phyloP scores from a whole-genome alignment of 306 rosid genomes.

The Ziziphus jujuba region DNA sequence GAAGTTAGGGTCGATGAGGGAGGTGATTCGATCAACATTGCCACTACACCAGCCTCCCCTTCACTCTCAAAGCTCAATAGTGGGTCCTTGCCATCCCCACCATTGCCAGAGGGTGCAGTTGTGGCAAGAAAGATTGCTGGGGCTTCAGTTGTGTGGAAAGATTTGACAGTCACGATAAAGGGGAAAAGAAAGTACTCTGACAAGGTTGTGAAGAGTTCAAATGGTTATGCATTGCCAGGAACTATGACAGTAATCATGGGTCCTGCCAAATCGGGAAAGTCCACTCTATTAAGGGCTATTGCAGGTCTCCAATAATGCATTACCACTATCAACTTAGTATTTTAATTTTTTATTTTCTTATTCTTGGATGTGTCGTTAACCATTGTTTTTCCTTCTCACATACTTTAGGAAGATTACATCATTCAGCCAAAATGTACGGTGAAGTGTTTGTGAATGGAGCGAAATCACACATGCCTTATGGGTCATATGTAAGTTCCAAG shows the following conservation, averaged over 20 bases:
- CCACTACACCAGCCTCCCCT: conserved; percentile 82
- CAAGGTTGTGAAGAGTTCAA: conserved; percentile 91
- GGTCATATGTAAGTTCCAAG: conserved; percentile 77
- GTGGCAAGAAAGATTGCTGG: conserved; percentile 73
- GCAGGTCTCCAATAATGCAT: conserved; percentile 60
- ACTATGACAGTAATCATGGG: conserved; percentile 98
- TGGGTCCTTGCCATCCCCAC: conserved; percentile 87
- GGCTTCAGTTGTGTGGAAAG: conserved; percentile 93
- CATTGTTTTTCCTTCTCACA: conserved; percentile 16
- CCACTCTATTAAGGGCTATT: conserved; percentile 83
- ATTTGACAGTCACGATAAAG: conserved; percentile 85
- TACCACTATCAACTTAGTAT: conserved; percentile 20
- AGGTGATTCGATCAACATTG: conserved; percentile 75
- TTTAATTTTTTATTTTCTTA: conserved; percentile 14
- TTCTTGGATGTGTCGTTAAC: conserved; percentile 27
- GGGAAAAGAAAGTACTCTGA: conserved; percentile 95
- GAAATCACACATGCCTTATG: conserved; percentile 69
- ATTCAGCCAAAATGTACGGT: conserved; percentile 81
- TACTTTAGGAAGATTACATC: conserved; percentile 74
- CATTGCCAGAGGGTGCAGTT: conserved; percentile 62
- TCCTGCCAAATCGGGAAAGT: conserved; percentile 93
- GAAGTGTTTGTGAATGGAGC: conserved; percentile 89
- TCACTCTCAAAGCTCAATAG: conserved; percentile 92
- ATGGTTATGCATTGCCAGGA: conserved; percentile 96
- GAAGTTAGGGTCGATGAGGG: conserved; percentile 82